Base-by-base conservation (phyloP, 805 yeast genomes). In the Wickerhamomyces sydowiorum region DNA sequence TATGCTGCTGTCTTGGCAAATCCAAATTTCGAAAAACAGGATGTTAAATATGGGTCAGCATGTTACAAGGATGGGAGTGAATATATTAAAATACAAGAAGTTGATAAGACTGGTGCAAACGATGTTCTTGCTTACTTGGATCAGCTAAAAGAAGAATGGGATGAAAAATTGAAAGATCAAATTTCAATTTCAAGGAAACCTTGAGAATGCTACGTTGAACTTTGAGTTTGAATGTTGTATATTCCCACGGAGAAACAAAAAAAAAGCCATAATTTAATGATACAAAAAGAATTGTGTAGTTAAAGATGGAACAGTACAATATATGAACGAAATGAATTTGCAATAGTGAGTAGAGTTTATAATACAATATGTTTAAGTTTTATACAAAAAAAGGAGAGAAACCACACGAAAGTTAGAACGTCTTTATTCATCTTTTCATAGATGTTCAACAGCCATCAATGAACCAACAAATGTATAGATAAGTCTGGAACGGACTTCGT, bases 391-490 rank as follows among this genome's bases (percentile, higher is more conserved):
- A n/a, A n/a, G n/a, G 29, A 7, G 29, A n/a, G 14, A 27, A 13
- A 28, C n/a, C n/a, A n/a, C n/a, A n/a, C n/a, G n/a, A n/a, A n/a
- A n/a, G n/a, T n/a, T n/a, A n/a, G n/a, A n/a, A n/a, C n/a, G n/a
- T n/a, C n/a, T n/a, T n/a, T n/a, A n/a, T n/a, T n/a, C 6, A 21
- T 18, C n/a, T 17, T 5, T 19, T 37, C 14, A 38, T 30, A 49
- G 55, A 39, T 56, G 58, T 23, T 66, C 65, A 36, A 86, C 65
- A 9, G 90, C 70, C 99, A 93, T 93, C 65, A 93, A 77, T 39
- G 96, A 87, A 41, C 97, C 99, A 47, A 93, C 87, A 62, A 93
- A 93, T 1, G 98, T 89, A 62, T 89, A 76, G 44, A 93, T 86
- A 69, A 93, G 80, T 64, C 98, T 80, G 36, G 96, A 76, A 66